Evolutionary conservation across 2,329 filamentous ascomycete genomes (phyloP).

Genomic region (Fusarium sp.): DNA sequence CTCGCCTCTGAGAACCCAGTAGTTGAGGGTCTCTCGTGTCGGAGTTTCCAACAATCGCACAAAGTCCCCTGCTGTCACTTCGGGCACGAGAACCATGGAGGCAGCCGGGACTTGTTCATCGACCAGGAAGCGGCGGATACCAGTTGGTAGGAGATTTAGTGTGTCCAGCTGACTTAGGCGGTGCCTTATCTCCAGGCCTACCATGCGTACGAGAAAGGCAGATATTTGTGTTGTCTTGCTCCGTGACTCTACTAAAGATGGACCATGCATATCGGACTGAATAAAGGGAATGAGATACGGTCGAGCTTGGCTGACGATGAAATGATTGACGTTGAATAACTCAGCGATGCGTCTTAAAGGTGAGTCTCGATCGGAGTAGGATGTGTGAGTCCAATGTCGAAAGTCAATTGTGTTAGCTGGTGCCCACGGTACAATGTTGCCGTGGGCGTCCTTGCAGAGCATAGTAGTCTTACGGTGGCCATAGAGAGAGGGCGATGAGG

Average conservation of each 20-base stretch:
- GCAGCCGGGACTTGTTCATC: constrained; percentile 84
- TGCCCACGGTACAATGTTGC: constrained; percentile 78
- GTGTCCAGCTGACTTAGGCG: constrained; percentile 83
- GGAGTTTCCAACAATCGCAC: constrained; percentile 83
- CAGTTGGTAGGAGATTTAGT: constrained; percentile 74
- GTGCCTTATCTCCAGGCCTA: constrained; percentile 81
- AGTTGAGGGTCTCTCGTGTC: constrained; percentile 76
- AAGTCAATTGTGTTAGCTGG: constrained; percentile 69
- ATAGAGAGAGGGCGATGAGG: constrained; percentile 71
- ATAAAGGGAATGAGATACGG: constrained; percentile 90
- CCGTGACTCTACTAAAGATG: constrained; percentile 67
- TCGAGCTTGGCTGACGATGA: constrained; percentile 90
- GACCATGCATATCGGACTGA: constrained; percentile 81
- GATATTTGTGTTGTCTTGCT: constrained; percentile 66
- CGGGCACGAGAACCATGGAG: constrained; percentile 82
- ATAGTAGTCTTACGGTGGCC: constrained; percentile 70
- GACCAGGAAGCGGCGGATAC: constrained; percentile 78
- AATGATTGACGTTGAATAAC: constrained; percentile 94
- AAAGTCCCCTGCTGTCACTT: constrained; percentile 78
- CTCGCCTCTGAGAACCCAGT: constrained; percentile 89
- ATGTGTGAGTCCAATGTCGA: constrained; percentile 72
- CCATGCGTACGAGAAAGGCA: constrained; percentile 70
- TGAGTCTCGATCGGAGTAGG: constrained; percentile 71
- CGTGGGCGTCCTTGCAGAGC: constrained; percentile 80
- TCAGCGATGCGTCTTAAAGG: constrained; percentile 77